phyloP scores from a whole-genome alignment of 2,329 filamentous ascomycete species.

The Myriangium duriaei region DNA sequence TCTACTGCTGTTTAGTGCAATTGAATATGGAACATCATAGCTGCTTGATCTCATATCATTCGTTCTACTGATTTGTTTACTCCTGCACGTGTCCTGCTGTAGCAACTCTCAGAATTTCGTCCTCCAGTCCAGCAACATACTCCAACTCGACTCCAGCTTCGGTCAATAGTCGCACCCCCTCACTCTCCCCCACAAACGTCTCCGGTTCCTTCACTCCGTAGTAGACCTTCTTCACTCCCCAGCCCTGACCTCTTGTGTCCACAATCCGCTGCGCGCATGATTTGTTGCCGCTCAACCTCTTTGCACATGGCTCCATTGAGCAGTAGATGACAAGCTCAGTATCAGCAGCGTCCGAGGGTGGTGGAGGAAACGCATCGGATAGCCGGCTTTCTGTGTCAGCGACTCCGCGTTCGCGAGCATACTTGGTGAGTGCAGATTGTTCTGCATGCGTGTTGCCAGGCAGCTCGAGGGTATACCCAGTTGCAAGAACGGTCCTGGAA shows the following conservation, averaged over 20 bases:
- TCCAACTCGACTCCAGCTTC: conserved; percentile 61
- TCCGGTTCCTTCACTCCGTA: conserved; percentile 81
- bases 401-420: conserved; percentile 27
- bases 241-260: conserved; percentile 33
- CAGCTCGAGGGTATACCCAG: conserved; percentile 84
- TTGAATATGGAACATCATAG: no score
- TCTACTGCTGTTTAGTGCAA: no score
- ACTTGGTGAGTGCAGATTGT: conserved; percentile 78
- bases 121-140: conserved; percentile 62
- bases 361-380: conserved; percentile 36
- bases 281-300: conserved; percentile 59
- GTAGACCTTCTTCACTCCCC: conserved; percentile 63
- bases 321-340: conserved; percentile 75
- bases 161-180: conserved; percentile 57
- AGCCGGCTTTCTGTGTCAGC: conserved; percentile 48
- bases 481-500: conserved; percentile 50
- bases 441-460: conserved; percentile 93
- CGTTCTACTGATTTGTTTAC: no score
- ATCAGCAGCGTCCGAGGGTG: no score
- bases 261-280: conserved; percentile 73
- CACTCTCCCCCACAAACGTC: conserved; percentile 76
- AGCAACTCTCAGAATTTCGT: conserved; percentile 68
- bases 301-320: conserved; percentile 77
- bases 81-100: conserved; percentile 76
- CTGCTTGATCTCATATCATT: no score